Percentiles rank a stretch among this genome's conserved stretches.
phyloP scores from a whole-genome alignment of 345 rosid species.

The Hirschfeldia incana region DNA sequence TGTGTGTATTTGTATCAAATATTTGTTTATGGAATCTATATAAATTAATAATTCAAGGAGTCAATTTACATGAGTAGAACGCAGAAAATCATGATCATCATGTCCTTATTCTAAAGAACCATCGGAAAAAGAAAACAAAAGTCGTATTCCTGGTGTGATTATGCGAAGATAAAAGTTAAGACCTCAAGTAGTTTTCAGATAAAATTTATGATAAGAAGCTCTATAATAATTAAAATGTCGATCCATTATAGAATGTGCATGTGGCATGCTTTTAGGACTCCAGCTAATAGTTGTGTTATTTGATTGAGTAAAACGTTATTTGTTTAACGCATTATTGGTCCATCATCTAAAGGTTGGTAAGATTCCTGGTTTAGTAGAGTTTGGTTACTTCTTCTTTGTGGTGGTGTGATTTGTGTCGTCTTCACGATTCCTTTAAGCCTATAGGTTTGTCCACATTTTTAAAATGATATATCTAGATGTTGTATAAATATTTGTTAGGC shows the following conservation, averaged over 20 bases:
- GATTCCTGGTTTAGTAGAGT: background rate
- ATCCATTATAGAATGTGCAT: conserved; percentile 18
- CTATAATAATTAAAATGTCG: background rate
- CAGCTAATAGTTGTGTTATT: conserved; percentile 8
- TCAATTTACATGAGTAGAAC: background rate
- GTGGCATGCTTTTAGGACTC: conserved; percentile 25
- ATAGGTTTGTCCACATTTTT: background rate
- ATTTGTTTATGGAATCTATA: background rate
- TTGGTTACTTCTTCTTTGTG: background rate
- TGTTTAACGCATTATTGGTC: background rate
- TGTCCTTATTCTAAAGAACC: conserved; percentile 6
- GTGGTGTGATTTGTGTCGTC: conserved; percentile 23
- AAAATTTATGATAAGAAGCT: background rate
- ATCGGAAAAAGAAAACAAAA: background rate
- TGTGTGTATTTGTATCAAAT: background rate
- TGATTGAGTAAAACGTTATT: background rate
- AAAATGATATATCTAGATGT: background rate
- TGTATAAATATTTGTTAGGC: background rate
- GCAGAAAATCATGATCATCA: background rate
- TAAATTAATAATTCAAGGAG: background rate
- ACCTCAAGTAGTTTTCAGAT: background rate
- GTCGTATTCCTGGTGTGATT: background rate
- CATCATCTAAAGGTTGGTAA: conserved; percentile 3
- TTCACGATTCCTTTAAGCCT: background rate
- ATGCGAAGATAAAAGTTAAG: background rate